Base-by-base conservation (phyloP, 331 rosid genomes). In the Erythrophleum ivorense region DNA sequence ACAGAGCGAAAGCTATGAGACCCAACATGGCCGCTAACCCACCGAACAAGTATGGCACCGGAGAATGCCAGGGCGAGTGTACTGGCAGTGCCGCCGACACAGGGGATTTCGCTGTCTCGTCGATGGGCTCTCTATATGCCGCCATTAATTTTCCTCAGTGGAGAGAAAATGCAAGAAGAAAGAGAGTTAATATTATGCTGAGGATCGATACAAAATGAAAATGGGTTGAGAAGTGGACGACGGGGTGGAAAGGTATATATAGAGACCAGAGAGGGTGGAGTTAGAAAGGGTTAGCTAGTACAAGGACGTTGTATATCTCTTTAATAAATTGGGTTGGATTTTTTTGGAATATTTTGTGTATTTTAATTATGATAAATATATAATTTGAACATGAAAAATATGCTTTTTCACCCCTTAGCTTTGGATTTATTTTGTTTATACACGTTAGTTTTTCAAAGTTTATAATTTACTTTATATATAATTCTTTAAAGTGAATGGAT, bases 21-120 rank as follows among this genome's bases (percentile, higher is more conserved):
- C 98, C 97, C 80, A 96, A 48, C 97, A 94, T 92, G 73, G 98
- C 98, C 0, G 99, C 99, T 54, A 96, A 81, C 9, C 98, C 99
- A 0, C 99, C 99, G 75, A 96, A 96, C 52, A 96, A 83, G 83
- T 94, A 96, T 0, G 99, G 98, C 16, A 96, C 94, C 59, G 99
- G 99, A 7, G 99, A 96, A 94, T 96, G 98, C 97, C 98, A 96
- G 7, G 98, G 90, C 1, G 97, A 92, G 84, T 88, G 91, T 9
- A 85, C 94, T 2, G 73, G 74, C 38, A 78, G 92, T 1, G 78
- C 78, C 34, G 81, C 9, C 3, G 76, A 65, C 0, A 60, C 16
- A 1, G 97, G 90, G 21, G 92, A 77, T 75, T 63, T 77, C 2
- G 83, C 85, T 2, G 84, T n/a, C 5, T 70, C 81, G 79, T 79